Percentiles rank a stretch among this genome's conserved stretches.
Conservation (phyloP, 331 rosid genomes). For the Cydonia oblonga region DNA sequence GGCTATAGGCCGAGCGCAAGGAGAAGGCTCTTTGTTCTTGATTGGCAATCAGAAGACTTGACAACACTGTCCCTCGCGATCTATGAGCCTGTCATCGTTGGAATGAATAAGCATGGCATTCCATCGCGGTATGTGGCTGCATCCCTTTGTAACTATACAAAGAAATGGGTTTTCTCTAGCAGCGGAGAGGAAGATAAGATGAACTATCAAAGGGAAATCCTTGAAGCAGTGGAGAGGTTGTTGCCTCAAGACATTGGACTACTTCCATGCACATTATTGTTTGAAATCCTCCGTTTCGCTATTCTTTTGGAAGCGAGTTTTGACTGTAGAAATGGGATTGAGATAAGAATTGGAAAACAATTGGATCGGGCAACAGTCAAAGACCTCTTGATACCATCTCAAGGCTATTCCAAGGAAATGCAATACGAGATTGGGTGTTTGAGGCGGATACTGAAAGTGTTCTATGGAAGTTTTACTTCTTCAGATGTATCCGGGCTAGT, state of each 20-base stretch:
- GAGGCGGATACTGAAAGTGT: conserved; percentile 26
- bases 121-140: conserved; percentile 21
- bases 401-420: conserved; percentile 21
- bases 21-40: conserved; percentile 32
- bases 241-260: conserved; percentile 30
- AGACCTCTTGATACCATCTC: conserved; percentile 31
- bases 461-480: conserved; percentile 18
- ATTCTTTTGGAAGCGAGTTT: conserved; percentile 20
- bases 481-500: conserved; percentile 20
- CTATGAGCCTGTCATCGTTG: conserved; percentile 30
- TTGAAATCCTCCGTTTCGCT: conserved; percentile 25
- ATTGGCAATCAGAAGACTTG: conserved; percentile 34
- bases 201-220: conserved; percentile 28
- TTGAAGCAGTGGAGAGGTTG: conserved; percentile 47
- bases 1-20: conserved; percentile 19
- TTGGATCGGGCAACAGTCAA: conserved; percentile 38
- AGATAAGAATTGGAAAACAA: conserved; percentile 37
- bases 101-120: conserved; percentile 23
- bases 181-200: conserved; percentile 14
- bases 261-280: conserved; percentile 21
- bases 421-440: conserved; percentile 28
- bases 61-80: conserved; percentile 20
- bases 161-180: conserved; percentile 26
- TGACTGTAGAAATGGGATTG: conserved; percentile 33
- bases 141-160: conserved; percentile 27